These are phyloP conservation scores for Plasmodium malariae DNA, from an alignment of 169 alveolate genomes.

Conservation along the genomic window DNA sequence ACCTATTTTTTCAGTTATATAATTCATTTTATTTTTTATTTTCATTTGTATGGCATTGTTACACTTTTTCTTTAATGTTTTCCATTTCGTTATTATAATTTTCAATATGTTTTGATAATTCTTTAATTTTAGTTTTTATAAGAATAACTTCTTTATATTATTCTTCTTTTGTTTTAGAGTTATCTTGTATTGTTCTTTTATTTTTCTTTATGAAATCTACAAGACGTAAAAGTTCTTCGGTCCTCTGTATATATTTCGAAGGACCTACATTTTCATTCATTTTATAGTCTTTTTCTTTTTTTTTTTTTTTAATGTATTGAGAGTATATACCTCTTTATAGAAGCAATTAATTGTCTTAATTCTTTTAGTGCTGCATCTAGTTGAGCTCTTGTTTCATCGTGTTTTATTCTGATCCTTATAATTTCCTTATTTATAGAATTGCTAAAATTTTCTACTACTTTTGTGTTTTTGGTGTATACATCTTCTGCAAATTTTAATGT, in stretches of 20 bases:
- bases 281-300: too few species aligned
- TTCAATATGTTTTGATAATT: neutral
- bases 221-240: neutral
- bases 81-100: neutral
- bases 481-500: neutral
- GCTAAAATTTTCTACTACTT: neutral
- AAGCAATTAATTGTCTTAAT: neutral
- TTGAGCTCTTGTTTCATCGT: neutral
- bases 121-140: too few species aligned
- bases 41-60: neutral
- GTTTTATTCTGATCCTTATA: neutral
- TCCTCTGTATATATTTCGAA: neutral
- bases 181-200: neutral
- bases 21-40: neutral
- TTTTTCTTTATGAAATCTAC: neutral
- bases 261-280: neutral
- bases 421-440: neutral
- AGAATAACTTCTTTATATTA: neutral
- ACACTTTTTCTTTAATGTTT: neutral
- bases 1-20: neutral
- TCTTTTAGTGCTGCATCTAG: neutral
- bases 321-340: neutral
- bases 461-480: neutral
- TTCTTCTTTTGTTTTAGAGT: neutral
- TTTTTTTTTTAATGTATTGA: too few species aligned